Evolutionary conservation across 1,284 basidiomycete genomes (phyloP).

Genomic region (Apiotrichum sp.): DNA sequence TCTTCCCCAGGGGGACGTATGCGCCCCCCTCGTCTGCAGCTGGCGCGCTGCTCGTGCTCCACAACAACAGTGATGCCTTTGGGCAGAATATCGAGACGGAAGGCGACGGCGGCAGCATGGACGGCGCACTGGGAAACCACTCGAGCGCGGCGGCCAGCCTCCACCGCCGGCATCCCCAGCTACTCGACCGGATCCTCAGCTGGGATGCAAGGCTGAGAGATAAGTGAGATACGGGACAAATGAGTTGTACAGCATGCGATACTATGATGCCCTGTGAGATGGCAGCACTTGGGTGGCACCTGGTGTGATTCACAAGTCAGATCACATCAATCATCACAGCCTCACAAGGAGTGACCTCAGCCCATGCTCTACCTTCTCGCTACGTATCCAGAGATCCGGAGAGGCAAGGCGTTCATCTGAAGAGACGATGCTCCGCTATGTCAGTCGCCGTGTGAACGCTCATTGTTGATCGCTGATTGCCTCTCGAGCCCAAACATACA

Average conservation of each 20-base stretch:
- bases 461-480: too few relatives aligned
- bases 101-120: slow-evolving; percentile 13
- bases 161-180: slow-evolving; percentile 4
- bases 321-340: too few relatives aligned
- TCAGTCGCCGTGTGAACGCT: too few relatives aligned
- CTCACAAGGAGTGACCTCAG: too few relatives aligned
- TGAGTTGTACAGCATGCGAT: too few relatives aligned
- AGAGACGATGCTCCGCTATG: too few relatives aligned
- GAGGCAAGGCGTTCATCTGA: too few relatives aligned
- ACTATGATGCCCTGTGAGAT: too few relatives aligned
- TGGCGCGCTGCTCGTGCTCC: slow-evolving; percentile 18
- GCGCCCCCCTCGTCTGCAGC: not conserved
- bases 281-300: too few relatives aligned
- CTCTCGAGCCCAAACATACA: slow-evolving; percentile 5
- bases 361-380: too few relatives aligned
- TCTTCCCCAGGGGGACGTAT: slow-evolving; percentile 13
- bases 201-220: not conserved
- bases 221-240: not conserved
- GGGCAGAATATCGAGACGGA: slow-evolving; percentile 33
- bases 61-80: slow-evolving; percentile 33
- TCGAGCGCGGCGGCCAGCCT: slow-evolving; percentile 17
- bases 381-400: too few relatives aligned
- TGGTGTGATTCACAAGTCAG: too few relatives aligned
- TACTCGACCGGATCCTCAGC: not conserved
- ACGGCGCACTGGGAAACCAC: slow-evolving; percentile 21